A percentile compares a stretch with the other conserved stretches of the same genome.
These are phyloP conservation scores for Blakeslea trispora DNA, from an alignment of 371 early-diverging fungal species.

Conservation along the genomic window DNA sequence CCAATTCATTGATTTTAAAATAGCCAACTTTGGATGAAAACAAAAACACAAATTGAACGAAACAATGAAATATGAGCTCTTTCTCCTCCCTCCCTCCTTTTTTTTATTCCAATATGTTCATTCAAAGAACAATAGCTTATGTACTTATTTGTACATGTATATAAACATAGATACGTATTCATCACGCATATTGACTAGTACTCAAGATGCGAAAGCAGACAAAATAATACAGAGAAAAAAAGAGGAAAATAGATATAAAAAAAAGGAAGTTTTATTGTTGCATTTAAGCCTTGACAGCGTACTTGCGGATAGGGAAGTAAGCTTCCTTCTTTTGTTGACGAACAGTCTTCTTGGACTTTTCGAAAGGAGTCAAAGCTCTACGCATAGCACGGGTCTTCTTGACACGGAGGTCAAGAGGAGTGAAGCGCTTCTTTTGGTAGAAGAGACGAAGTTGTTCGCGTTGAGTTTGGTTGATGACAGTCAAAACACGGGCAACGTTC, in stretches of 20 bases:
- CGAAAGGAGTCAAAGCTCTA: constrained; percentile 83
- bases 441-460: constrained; percentile 81
- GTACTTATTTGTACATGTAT: too few species aligned
- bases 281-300: constrained; percentile 83
- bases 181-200: background rate
- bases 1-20: too few species aligned
- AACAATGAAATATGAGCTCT: too few species aligned
- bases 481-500: constrained; percentile 91
- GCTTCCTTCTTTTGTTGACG: constrained; percentile 81
- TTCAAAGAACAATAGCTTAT: too few species aligned
- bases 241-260: too few species aligned
- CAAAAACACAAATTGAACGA: too few species aligned
- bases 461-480: constrained; percentile 91
- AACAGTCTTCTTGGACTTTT: constrained; percentile 72
- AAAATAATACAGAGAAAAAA: too few species aligned
- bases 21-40: too few species aligned
- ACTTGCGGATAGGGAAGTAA: constrained; percentile 89
- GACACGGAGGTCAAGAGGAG: constrained; percentile 90
- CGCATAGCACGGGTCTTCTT: constrained; percentile 98
- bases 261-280: background rate
- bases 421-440: constrained; percentile 90
- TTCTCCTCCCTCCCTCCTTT: too few species aligned
- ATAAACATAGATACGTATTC: too few species aligned
- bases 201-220: background rate
- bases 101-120: too few species aligned